Percentiles rank a stretch among this genome's conserved stretches.
Evolutionary conservation across 1,284 basidiomycete species (phyloP).

Genomic region (Cystobasidium sp.): DNA sequence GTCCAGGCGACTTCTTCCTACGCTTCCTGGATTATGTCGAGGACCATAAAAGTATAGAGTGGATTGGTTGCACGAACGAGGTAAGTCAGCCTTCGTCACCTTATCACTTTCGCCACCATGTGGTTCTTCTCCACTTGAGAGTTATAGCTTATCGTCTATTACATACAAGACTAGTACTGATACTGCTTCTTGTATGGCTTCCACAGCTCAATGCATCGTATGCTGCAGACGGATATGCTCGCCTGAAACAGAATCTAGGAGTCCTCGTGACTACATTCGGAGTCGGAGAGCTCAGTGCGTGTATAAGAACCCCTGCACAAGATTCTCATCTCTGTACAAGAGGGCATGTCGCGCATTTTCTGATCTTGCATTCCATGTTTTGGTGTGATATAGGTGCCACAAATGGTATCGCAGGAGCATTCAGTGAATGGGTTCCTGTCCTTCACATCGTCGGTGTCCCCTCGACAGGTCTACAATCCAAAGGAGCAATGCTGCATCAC

Average conservation of each 20-base stretch:
- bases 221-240: slow-evolving; percentile 79
- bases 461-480: slow-evolving; percentile 56
- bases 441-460: slow-evolving; percentile 90
- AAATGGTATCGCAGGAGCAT: slow-evolving; percentile 60
- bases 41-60: slow-evolving; percentile 64
- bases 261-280: slow-evolving; percentile 70
- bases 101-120: not conserved
- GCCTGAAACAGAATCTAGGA: slow-evolving; percentile 67
- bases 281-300: slow-evolving; percentile 82
- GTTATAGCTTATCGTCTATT: not conserved
- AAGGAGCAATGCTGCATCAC: slow-evolving; percentile 56
- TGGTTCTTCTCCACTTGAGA: not conserved
- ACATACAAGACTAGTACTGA: slow-evolving; percentile 10
- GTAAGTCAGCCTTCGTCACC: slow-evolving; percentile 22
- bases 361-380: not conserved
- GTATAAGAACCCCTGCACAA: not conserved
- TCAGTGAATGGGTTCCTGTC: slow-evolving; percentile 85
- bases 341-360: not conserved
- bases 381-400: slow-evolving; percentile 12
- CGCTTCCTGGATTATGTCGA: slow-evolving; percentile 65
- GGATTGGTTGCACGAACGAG: slow-evolving; percentile 77
- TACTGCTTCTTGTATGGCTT: slow-evolving; percentile 27
- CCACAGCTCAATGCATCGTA: slow-evolving; percentile 64
- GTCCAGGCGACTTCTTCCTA: slow-evolving; percentile 84
- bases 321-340: not conserved